These are phyloP conservation scores for Kwoniella shivajii DNA, from an alignment of 1,284 basidiomycete species.

Conservation along the genomic window DNA sequence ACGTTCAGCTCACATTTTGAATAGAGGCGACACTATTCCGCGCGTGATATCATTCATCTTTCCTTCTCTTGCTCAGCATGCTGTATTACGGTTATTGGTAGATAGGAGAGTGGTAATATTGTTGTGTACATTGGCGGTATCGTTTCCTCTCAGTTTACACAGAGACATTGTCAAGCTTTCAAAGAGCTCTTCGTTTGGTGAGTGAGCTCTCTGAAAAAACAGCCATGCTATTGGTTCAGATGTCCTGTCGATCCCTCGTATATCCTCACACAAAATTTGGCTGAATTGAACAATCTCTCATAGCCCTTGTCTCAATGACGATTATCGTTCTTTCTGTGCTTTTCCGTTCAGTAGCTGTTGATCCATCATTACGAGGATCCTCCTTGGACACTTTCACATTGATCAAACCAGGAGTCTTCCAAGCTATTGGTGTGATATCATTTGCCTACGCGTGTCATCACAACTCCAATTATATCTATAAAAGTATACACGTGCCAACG, in stretches of 20 bases:
- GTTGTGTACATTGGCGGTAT: constrained; percentile 80
- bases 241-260: too few relatives aligned
- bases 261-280: too few relatives aligned
- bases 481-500: constrained; percentile 87
- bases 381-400: constrained; percentile 66
- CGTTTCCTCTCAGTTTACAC: constrained; percentile 93
- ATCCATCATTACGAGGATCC: constrained; percentile 71
- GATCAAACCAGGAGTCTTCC: constrained; percentile 75
- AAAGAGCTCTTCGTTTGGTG: constrained; percentile 78
- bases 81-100: constrained; percentile 73
- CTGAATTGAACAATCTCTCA: not conserved
- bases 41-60: constrained; percentile 87
- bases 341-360: constrained; percentile 80
- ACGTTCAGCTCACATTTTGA: not conserved
- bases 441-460: constrained; percentile 75
- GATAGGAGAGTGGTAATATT: constrained; percentile 87
- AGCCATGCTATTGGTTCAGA: too few relatives aligned
- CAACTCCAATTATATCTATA: constrained; percentile 92
- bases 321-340: constrained; percentile 89
- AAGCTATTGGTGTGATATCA: constrained; percentile 86
- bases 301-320: constrained; percentile 84
- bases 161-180: constrained; percentile 97
- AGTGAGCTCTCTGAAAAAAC: constrained; percentile 19
- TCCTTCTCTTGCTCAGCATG: constrained; percentile 67
- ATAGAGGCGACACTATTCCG: constrained; percentile 86